Evolutionary conservation across 2,329 filamentous ascomycete genomes (phyloP), one percentile per base, ranked within the genome.

Genomic region (Torrubiella hemipterigena): DNA sequence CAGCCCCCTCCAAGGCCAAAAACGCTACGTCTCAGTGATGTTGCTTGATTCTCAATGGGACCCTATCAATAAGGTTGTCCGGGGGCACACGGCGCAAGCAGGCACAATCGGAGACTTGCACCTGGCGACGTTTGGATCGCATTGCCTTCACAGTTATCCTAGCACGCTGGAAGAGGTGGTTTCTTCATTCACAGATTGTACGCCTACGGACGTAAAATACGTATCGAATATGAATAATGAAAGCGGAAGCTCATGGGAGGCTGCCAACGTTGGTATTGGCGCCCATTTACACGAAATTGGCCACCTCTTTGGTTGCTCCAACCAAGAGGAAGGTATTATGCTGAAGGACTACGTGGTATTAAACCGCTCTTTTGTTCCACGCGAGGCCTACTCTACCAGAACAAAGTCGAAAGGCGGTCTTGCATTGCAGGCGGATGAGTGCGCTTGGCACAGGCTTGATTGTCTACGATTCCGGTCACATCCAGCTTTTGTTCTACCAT

Each of bases 281-380:
- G 87, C 85, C 8, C 89, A 96, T 54, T 56, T 96, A 29, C 89
- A 93, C 53, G 86, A 95, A 55, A 81, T 81, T 1, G 89, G 89
- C 4, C 89, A 93, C 56, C 56, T 94, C 15, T 81, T 96, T 42
- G 89, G 89, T 30, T 93, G 84, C 42, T 84, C 85, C 8, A 83
- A 93, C 49, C 85, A 93, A 49, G 84, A 91, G 48, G 81, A 65
- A 17, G 89, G 91, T n/a, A 68, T 96, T 38, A 96, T 96, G 89
- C 63, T 86, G 30, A 71, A 83, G 34, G 89, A 94, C 51, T 95
- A 93, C 50, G 74, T 87, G 19, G 77, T 67, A 3, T 60, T 96
- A 10, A 93, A 91, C 54, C 75, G 89, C 17, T 81, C 81, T 2
- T 96, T 95, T 50, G 67, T 82, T 27, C 71, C 73, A 19, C 74